Conservation (phyloP, 2,329 filamentous ascomycete genomes). For the Davidsoniella eucalypti region DNA sequence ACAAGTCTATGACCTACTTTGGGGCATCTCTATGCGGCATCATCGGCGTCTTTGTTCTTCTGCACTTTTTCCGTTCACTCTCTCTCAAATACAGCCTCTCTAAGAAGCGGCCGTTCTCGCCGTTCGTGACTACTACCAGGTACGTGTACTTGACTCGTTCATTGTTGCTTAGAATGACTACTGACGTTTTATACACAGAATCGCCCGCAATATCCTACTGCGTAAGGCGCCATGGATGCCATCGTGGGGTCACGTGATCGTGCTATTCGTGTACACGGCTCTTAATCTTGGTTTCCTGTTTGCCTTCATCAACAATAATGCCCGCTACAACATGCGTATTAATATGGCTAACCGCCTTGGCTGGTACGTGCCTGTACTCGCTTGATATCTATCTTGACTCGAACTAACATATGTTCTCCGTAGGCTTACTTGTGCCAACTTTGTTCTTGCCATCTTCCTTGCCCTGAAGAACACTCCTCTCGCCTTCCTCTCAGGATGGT, state of each 20-base stretch:
- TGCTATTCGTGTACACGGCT: constrained; percentile 19
- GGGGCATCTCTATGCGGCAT: constrained; percentile 11
- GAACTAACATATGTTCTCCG: not conserved
- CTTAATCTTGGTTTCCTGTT: constrained; percentile 22
- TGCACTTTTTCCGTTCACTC: constrained; percentile 11
- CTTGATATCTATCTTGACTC: not conserved
- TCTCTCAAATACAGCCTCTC: constrained; percentile 38
- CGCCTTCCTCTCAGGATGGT: constrained; percentile 34
- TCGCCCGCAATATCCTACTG: not conserved
- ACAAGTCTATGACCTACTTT: constrained; percentile 10
- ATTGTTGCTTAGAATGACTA: too few species aligned
- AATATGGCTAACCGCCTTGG: constrained; percentile 24
- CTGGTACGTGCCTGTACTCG: constrained; percentile 19
- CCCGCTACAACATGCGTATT: constrained; percentile 16
- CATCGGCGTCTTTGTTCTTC: constrained; percentile 12
- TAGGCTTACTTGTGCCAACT: constrained; percentile 28
- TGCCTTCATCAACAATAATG: constrained; percentile 20
- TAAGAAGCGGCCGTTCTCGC: constrained; percentile 23
- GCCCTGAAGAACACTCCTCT: constrained; percentile 43
- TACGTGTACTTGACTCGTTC: not conserved
- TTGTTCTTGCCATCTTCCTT: constrained; percentile 35
- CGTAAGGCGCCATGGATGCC: constrained; percentile 3
- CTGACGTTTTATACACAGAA: not conserved
- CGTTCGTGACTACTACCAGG: constrained; percentile 22
- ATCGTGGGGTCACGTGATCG: constrained; percentile 18